Percentiles rank a stretch among this genome's conserved stretches.
Evolutionary conservation across 2,329 filamentous ascomycete species (phyloP).

Genomic region (Graphium sp.): DNA sequence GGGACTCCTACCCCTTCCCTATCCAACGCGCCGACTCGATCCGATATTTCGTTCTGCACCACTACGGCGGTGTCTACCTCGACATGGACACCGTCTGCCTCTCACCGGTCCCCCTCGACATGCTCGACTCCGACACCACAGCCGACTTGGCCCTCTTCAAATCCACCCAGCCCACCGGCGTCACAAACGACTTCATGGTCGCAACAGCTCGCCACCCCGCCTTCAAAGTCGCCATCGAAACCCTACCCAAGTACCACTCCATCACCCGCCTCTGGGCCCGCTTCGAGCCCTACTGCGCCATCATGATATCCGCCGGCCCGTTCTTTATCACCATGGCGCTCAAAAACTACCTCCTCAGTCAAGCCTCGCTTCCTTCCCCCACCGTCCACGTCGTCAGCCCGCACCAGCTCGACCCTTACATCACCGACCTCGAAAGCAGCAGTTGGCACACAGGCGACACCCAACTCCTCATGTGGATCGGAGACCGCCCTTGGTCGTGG

Average conservation of each 20-base stretch:
- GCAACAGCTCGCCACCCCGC: constrained; percentile 56
- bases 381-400: too few species aligned
- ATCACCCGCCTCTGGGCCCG: constrained; percentile 39
- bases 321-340: constrained; percentile 61
- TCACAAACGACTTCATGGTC: constrained; percentile 71
- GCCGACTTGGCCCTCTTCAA: constrained; percentile 13
- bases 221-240: constrained; percentile 58
- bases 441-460: too few species aligned
- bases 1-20: constrained; percentile 50
- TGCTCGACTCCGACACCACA: constrained; percentile 10
- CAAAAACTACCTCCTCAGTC: constrained; percentile 56
- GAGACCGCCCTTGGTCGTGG: too few species aligned
- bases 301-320: constrained; percentile 66
- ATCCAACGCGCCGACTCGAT: constrained; percentile 60
- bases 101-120: constrained; percentile 11
- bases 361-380: too few species aligned
- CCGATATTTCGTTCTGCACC: constrained; percentile 55
- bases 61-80: constrained; percentile 60
- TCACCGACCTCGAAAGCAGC: too few species aligned
- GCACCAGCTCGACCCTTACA: too few species aligned
- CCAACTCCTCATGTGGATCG: too few species aligned
- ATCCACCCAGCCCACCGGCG: constrained; percentile 54
- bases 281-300: constrained; percentile 52
- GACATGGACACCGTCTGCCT: constrained; percentile 26
- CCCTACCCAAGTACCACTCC: constrained; percentile 45